Percentiles rank a stretch among this genome's conserved stretches.
Evolutionary conservation across 73 alveolate species (phyloP).

Genomic region (Paramecium sexaurelia): DNA sequence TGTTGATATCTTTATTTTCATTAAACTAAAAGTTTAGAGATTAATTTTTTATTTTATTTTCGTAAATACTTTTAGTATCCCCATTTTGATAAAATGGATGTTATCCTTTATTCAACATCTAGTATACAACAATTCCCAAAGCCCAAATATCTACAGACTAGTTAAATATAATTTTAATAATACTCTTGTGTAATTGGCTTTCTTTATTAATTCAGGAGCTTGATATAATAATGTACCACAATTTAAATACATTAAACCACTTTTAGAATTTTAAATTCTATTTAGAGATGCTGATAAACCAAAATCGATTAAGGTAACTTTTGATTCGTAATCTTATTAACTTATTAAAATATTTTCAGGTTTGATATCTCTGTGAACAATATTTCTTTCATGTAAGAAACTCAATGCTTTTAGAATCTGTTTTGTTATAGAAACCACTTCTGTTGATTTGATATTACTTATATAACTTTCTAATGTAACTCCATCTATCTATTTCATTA

Average conservation of each 20-base stretch:
- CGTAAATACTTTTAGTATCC: background rate
- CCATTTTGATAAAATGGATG: conserved; percentile 6
- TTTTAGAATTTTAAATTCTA: background rate
- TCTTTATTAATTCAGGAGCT: conserved; percentile 80
- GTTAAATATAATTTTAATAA: background rate
- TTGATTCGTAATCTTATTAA: background rate
- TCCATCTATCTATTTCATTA: conserved; percentile 34
- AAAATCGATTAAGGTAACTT: conserved; percentile 20
- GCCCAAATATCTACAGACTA: conserved; percentile 51
- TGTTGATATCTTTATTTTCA: background rate
- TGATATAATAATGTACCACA: conserved; percentile 76
- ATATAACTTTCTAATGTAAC: conserved; percentile 1
- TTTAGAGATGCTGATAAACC: background rate
- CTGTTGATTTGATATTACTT: background rate
- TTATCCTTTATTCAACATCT: background rate
- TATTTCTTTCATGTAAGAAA: background rate
- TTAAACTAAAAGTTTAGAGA: background rate
- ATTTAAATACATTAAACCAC: conserved; percentile 56
- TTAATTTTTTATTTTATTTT: background rate
- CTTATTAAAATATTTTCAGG: conserved; percentile 40
- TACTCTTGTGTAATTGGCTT: conserved; percentile 64
- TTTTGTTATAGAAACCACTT: background rate
- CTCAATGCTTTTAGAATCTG: background rate
- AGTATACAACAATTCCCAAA: background rate
- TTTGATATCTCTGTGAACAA: conserved; percentile 29